A percentile compares a stretch with the other conserved stretches of the same genome.
These are phyloP conservation scores for Begonia masoniana DNA, from an alignment of 306 rosid species.

Conservation along the genomic window DNA sequence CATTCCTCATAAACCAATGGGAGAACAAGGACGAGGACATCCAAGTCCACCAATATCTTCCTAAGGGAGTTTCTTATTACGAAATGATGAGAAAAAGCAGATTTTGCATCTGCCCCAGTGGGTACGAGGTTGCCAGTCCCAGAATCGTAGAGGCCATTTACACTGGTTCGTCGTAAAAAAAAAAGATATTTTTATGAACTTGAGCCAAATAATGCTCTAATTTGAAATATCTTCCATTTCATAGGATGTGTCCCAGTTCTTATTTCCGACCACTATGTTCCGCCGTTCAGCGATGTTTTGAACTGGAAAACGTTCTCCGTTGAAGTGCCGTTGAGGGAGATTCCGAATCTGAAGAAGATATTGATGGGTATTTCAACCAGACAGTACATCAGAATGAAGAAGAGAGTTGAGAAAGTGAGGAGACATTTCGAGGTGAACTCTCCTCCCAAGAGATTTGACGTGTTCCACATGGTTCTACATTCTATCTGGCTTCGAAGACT, in stretches of 20 bases:
- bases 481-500: slow-evolving; percentile 34
- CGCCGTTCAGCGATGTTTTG: slow-evolving; percentile 36
- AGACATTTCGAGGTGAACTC: slow-evolving; percentile 27
- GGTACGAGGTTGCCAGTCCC: slow-evolving; percentile 35
- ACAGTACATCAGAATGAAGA: slow-evolving; percentile 26
- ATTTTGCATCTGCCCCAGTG: slow-evolving; percentile 33
- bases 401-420: slow-evolving; percentile 27
- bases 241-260: slow-evolving; percentile 23
- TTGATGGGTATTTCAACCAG: slow-evolving; percentile 24
- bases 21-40: slow-evolving; percentile 28
- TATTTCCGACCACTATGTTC: slow-evolving; percentile 27
- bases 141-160: slow-evolving; percentile 41
- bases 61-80: slow-evolving; percentile 15
- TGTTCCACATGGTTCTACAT: slow-evolving; percentile 32
- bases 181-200: too few relatives aligned
- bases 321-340: slow-evolving; percentile 25
- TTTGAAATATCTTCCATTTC: too few relatives aligned
- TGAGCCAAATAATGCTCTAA: too few relatives aligned
- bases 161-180: slow-evolving; percentile 5
- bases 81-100: slow-evolving; percentile 27
- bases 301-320: slow-evolving; percentile 32
- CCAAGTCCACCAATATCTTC: slow-evolving; percentile 22
- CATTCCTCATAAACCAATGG: slow-evolving; percentile 24
- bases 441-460: slow-evolving; percentile 26
- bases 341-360: slow-evolving; percentile 21